Base-by-base conservation (phyloP, 164 flowering plant species). In the Vitis cinerea region DNA sequence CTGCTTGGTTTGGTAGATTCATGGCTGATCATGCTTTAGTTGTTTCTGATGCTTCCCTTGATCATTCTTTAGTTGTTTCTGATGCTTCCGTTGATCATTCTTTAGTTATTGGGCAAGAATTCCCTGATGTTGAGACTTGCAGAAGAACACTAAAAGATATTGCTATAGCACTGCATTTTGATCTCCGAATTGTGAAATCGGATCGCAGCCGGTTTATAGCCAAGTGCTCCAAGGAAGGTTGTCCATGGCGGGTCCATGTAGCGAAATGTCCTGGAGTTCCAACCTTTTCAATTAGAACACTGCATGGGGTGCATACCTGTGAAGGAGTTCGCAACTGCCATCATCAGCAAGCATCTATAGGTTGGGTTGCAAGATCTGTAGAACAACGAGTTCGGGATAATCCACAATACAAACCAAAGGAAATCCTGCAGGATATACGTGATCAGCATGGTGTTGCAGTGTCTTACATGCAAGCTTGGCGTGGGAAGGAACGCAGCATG, bases 391-490 rank as follows among this genome's bases (percentile, higher is more conserved):
- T 94, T 50, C 81, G 94, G 58, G 96, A 91, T 72, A 91, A 94
- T 80, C 99, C 99, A 12, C 95, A 86, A 65, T 92, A 88, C 75
- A 92, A 94, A 75, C 99, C 99, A 7, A 94, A 91, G 75, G 97
- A 94, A 77, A 94, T 94, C 63, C 75, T 92, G 75, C 91, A 88
- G 72, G 98, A 92, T 72, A 94, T 94, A 48, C 86, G 87, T 29
- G 94, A 88, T 56, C 89, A 86, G 78, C 99, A 94, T 84, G 99
- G 99, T 23, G 97, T 94, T 81, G 94, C 93, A 64, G 98, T 94
- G 7, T 89, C 99, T 66, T 94, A 94, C 76, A 83, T 92, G 99
- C 99, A 94, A 81, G 99, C 99, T 53, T 94, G 99, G 99, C 91
- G 99, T 49, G 99, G 99, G 17, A 94, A 92, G 78, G 99, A 94